Conservation (phyloP, 441 rosid species). For the Erodium texanum region DNA sequence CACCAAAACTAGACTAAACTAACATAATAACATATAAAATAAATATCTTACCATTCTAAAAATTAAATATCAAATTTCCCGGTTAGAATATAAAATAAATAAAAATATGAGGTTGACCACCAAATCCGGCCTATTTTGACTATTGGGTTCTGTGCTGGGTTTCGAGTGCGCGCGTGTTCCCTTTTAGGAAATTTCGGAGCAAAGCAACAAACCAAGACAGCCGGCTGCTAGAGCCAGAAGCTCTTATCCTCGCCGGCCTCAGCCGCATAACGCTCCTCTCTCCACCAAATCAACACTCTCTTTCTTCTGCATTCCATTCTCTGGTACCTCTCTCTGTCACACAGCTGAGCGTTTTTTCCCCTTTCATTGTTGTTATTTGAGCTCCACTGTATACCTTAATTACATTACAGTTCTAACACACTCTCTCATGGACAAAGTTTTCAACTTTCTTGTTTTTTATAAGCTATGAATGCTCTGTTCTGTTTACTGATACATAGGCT, state of each 20-base stretch:
- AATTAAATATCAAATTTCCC: too few relatives aligned
- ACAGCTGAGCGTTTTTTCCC: neutral
- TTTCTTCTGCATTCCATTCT: neutral
- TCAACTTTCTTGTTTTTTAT: neutral
- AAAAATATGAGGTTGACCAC: too few relatives aligned
- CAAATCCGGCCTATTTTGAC: too few relatives aligned
- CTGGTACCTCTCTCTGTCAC: neutral
- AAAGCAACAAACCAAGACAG: neutral
- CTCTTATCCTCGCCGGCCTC: neutral
- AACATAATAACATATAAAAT: too few relatives aligned
- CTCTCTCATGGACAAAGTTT: neutral
- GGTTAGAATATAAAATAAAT: too few relatives aligned
- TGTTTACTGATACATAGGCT: neutral
- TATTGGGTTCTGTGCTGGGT: too few relatives aligned
- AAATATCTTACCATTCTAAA: too few relatives aligned
- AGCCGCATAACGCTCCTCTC: neutral
- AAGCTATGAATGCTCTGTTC: neutral
- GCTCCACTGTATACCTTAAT: neutral
- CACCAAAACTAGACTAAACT: too few relatives aligned
- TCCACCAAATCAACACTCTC: too few relatives aligned
- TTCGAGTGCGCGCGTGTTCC: too few relatives aligned
- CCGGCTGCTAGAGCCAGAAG: neutral
- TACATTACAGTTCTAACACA: too few relatives aligned
- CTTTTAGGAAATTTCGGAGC: neutral
- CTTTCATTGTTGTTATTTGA: neutral